Evolutionary conservation across 73 alveolate species (phyloP).

Genomic region (Paramecium sexaurelia): DNA sequence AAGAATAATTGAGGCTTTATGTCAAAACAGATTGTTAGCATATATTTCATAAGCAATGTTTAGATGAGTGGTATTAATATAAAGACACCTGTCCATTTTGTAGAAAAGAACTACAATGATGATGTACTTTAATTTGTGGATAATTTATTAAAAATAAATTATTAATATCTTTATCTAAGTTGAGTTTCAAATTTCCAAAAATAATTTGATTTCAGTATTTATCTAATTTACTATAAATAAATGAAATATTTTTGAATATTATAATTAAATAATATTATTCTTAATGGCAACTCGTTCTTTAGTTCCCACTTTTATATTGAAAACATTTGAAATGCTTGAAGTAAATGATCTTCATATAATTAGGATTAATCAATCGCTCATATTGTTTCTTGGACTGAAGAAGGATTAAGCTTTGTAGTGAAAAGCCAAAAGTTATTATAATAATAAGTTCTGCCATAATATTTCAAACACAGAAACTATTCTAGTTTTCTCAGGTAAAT

Average conservation of each 20-base stretch:
- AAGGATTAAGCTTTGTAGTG: constrained; percentile 49
- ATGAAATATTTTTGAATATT: background rate
- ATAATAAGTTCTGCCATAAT: constrained; percentile 39
- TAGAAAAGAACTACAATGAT: background rate
- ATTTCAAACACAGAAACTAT: constrained; percentile 49
- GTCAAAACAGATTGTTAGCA: background rate
- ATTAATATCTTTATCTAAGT: background rate
- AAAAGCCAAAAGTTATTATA: constrained; percentile 3
- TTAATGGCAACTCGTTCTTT: constrained; percentile 36
- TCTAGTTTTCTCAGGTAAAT: constrained; percentile 42
- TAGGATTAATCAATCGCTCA: constrained; percentile 29
- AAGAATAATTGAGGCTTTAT: background rate
- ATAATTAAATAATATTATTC: background rate
- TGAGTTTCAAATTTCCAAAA: background rate
- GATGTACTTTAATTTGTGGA: background rate
- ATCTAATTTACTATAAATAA: background rate
- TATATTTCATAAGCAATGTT: background rate
- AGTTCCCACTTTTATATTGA: constrained; percentile 48
- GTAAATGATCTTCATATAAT: background rate
- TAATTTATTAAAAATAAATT: background rate
- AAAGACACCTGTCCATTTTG: background rate
- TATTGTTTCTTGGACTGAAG: constrained; percentile 52
- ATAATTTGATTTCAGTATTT: background rate
- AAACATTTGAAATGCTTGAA: constrained; percentile 51
- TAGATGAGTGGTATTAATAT: background rate